Conservation (phyloP, 768 basidiomycete genomes). For the Imleria badia region DNA sequence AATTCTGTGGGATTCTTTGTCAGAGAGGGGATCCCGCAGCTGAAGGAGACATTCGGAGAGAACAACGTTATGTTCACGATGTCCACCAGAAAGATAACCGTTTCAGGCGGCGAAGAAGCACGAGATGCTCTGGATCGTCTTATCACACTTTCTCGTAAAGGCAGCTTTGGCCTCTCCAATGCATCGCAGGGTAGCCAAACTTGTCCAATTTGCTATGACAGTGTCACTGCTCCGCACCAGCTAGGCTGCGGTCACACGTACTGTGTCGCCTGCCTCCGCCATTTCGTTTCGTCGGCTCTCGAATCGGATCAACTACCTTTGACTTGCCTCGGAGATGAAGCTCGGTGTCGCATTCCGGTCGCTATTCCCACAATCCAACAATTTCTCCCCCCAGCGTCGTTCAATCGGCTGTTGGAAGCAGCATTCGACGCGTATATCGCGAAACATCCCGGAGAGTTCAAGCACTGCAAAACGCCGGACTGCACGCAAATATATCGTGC, state of each 20-base stretch:
- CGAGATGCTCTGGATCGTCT: constrained; percentile 45
- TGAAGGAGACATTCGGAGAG: constrained; percentile 55
- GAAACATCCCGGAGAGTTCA: constrained; percentile 56
- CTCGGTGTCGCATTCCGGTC: constrained; percentile 53
- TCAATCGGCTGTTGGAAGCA: constrained; percentile 53
- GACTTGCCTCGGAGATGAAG: constrained; percentile 65
- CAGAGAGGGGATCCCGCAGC: constrained; percentile 44
- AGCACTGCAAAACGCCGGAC: constrained; percentile 77
- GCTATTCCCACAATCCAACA: constrained; percentile 51
- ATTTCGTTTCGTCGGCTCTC: constrained; percentile 56
- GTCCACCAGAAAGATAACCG: constrained; percentile 40
- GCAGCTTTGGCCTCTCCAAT: neutral
- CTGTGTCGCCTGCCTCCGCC: constrained; percentile 59
- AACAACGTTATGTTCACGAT: constrained; percentile 50
- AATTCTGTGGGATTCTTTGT: constrained; percentile 50
- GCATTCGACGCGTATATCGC: constrained; percentile 60
- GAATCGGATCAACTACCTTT: constrained; percentile 63
- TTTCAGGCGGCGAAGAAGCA: constrained; percentile 59
- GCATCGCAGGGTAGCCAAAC: constrained; percentile 8
- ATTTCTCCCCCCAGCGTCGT: constrained; percentile 49
- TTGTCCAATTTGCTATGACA: constrained; percentile 59
- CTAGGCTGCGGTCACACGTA: constrained; percentile 66
- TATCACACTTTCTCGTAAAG: constrained; percentile 41
- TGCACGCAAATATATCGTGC: constrained; percentile 71
- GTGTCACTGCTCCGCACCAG: constrained; percentile 40